Conservation (phyloP, 2,329 filamentous ascomycete species). For the Beauveria caledonica region DNA sequence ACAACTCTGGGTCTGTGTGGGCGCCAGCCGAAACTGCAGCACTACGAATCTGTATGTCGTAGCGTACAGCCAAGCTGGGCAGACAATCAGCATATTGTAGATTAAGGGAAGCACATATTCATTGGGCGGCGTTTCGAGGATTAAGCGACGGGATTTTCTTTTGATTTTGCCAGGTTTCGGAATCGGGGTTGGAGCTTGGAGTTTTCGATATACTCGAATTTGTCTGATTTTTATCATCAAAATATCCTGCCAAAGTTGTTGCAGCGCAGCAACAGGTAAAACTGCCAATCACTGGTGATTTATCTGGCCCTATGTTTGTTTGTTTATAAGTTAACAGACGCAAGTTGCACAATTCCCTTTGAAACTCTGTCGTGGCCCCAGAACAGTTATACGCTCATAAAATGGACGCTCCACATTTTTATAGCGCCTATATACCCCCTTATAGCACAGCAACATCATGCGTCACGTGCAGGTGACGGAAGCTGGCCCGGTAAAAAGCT, state of each 20-base stretch:
- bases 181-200: not conserved
- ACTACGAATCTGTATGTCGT: constrained; percentile 71
- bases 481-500: not conserved
- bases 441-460: not conserved
- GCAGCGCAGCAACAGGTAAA: no score
- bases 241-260: not conserved
- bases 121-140: constrained; percentile 7
- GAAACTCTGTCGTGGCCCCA: not conserved
- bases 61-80: constrained; percentile 55
- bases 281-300: no score
- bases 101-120: constrained; percentile 30
- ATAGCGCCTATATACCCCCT: no score
- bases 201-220: not conserved
- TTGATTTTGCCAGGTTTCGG: not conserved
- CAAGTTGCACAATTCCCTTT: not conserved
- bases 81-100: constrained; percentile 47
- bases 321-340: no score
- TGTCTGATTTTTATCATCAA: not conserved
- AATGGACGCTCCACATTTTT: no score
- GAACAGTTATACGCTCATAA: not conserved
- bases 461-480: constrained; percentile 9
- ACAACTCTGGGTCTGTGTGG: constrained; percentile 62
- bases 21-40: constrained; percentile 46
- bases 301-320: no score
- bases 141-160: not conserved